Percentiles rank a stretch among this genome's conserved stretches.
Evolutionary conservation across 78 protist genomes (phyloP).

Genomic region (Dictyostelium citrinum): DNA sequence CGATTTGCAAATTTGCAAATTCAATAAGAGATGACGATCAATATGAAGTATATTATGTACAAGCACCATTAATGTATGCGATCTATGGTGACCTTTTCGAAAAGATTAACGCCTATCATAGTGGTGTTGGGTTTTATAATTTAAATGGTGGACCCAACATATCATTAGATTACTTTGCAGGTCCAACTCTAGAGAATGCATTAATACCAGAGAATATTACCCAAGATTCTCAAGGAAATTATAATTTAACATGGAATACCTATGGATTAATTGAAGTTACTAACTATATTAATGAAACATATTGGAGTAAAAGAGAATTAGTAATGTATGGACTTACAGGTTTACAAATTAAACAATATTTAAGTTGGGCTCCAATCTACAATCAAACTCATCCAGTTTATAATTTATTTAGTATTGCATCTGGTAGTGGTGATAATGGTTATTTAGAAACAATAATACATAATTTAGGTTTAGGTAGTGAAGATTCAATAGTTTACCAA

Average conservation of each 20-base stretch:
- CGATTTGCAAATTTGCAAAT: background rate
- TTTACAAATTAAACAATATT: background rate
- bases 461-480: background rate
- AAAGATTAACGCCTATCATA: conserved; percentile 39
- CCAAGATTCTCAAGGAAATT: background rate
- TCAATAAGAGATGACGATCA: background rate
- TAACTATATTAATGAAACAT: background rate
- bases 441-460: background rate
- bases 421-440: background rate
- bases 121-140: conserved; percentile 22
- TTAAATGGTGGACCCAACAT: background rate
- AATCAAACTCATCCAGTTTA: background rate
- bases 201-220: background rate
- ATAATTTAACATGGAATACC: background rate
- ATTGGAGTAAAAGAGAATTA: background rate
- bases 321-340: background rate
- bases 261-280: background rate
- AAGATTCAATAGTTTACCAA: background rate
- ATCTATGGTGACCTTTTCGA: conserved; percentile 18
- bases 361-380: background rate
- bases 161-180: background rate
- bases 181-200: background rate
- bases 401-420: background rate
- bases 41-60: background rate
- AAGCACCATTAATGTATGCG: conserved; percentile 45